Percentiles rank a stretch among this genome's conserved stretches.
Conservation (phyloP, 805 yeast genomes). For the Candida pseudofarinosa region DNA sequence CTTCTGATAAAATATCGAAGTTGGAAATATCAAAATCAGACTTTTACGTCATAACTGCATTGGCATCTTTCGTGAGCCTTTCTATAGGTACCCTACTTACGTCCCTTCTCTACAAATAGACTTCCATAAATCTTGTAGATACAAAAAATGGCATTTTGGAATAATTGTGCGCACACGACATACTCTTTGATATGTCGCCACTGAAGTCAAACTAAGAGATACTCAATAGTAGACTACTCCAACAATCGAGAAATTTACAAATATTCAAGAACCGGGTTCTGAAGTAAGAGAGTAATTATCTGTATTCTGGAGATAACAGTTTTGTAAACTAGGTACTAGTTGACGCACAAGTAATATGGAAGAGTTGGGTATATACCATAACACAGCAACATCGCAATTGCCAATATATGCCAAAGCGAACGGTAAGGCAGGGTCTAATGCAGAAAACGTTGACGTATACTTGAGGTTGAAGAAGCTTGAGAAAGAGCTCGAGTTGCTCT, state of each 20-base stretch:
- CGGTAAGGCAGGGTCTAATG: conserved; percentile 5
- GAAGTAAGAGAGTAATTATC: neutral
- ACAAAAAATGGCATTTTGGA: neutral
- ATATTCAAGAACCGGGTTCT: too few species aligned
- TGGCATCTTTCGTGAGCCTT: neutral
- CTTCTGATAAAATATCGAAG: neutral
- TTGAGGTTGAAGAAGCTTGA: conserved; percentile 82
- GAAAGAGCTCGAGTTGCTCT: conserved; percentile 79
- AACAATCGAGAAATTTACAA: too few species aligned
- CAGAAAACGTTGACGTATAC: conserved; percentile 62
- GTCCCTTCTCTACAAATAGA: neutral
- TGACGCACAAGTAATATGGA: conserved; percentile 21
- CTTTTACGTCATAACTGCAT: neutral
- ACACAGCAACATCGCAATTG: conserved; percentile 6
- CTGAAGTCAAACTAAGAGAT: neutral
- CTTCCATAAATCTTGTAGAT: neutral
- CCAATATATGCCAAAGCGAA: conserved; percentile 1
- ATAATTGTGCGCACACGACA: neutral
- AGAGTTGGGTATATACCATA: conserved; percentile 31
- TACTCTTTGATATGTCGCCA: neutral
- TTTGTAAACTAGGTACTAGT: neutral
- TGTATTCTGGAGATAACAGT: neutral
- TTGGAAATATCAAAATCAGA: neutral
- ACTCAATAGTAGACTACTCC: too few species aligned
- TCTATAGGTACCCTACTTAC: neutral